Evolutionary conservation across 108 stramenopile genomes (phyloP).

Genomic region (Cylindrotheca fusiformis): DNA sequence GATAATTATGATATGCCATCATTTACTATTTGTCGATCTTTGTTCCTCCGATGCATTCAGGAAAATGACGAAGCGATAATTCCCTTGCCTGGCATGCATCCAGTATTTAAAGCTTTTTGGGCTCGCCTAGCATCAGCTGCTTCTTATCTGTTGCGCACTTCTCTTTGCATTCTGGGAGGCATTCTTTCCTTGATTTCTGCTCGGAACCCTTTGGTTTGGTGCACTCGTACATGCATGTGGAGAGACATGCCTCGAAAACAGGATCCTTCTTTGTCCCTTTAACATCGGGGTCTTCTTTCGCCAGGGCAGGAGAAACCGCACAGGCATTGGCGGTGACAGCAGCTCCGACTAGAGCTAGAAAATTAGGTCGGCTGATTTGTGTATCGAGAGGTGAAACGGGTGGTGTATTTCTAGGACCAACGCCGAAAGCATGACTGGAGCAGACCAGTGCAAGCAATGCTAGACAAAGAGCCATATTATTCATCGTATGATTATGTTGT

Average conservation of each 20-base stretch:
- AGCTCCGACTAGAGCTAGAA: conserved; percentile 4
- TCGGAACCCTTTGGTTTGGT: conserved; percentile 81
- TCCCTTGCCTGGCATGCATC: background rate
- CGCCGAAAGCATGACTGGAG: too few relatives aligned
- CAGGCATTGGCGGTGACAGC: background rate
- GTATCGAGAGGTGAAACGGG: background rate
- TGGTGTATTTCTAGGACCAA: background rate
- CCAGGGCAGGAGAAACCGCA: conserved; percentile 8
- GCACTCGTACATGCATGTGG: conserved; percentile 72
- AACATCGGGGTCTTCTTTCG: conserved; percentile 57
- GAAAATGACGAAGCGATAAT: too few relatives aligned
- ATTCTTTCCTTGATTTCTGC: conserved; percentile 61
- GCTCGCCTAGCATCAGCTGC: conserved; percentile 8
- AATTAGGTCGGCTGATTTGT: conserved; percentile 4
- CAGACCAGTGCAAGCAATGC: too few relatives aligned
- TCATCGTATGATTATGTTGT: too few relatives aligned
- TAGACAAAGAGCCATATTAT: too few relatives aligned
- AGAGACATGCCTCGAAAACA: conserved; percentile 53
- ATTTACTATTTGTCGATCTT: too few relatives aligned
- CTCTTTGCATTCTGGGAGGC: conserved; percentile 72
- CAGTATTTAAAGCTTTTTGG: background rate
- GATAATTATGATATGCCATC: too few relatives aligned
- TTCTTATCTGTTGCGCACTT: conserved; percentile 69
- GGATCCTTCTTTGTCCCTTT: conserved; percentile 79
- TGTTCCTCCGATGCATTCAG: too few relatives aligned